Evolutionary conservation across 2,329 filamentous ascomycete genomes (phyloP).

Genomic region (Aspergillus carbonarius): DNA sequence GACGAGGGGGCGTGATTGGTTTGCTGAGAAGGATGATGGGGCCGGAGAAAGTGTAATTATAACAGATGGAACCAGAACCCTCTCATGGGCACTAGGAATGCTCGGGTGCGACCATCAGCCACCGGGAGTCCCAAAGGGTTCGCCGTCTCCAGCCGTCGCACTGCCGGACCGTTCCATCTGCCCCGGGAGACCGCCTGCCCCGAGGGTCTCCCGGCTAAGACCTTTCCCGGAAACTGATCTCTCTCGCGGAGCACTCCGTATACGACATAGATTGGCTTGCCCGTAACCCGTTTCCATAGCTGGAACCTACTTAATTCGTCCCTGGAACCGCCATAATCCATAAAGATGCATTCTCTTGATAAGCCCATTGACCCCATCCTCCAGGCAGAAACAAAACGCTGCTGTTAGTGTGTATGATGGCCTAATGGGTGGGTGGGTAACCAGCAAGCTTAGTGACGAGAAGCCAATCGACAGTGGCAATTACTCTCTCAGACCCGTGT

Average conservation of each 20-base stretch:
- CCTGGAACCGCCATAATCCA: not conserved
- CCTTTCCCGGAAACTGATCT: not conserved
- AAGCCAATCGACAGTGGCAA: not conserved
- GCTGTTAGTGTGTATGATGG: not conserved
- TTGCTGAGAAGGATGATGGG: not conserved
- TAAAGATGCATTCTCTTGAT: not conserved
- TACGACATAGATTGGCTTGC: not conserved
- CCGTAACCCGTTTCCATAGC: not conserved
- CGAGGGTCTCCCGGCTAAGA: not conserved
- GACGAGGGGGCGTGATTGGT: not conserved
- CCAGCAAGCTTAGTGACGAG: not conserved
- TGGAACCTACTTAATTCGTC: not conserved
- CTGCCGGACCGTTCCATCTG: not conserved
- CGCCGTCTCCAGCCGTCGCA: not conserved
- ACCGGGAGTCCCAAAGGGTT: not conserved
- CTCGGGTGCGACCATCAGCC: not conserved
- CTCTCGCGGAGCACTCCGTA: not conserved
- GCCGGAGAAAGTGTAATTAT: conserved; percentile 1
- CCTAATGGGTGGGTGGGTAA: not conserved
- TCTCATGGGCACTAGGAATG: not conserved
- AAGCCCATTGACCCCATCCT: not conserved
- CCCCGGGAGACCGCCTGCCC: not conserved
- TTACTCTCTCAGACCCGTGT: not conserved
- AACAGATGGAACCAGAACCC: not conserved
- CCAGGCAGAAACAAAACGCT: not conserved